Conservation (phyloP, 1,284 basidiomycete species). For the Inonotus hispidus region DNA sequence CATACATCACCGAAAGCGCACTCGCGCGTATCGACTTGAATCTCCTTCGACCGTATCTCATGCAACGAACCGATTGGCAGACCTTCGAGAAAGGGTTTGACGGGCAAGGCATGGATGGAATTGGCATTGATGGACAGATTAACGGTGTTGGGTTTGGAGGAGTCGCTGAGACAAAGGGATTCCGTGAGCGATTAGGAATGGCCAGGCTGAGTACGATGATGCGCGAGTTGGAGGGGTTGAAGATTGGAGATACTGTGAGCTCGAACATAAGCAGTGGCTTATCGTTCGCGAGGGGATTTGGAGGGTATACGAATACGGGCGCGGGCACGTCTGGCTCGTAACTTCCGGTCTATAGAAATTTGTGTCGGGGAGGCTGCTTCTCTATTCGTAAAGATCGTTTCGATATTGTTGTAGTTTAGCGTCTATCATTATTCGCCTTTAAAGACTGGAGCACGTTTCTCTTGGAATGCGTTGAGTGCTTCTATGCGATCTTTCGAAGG, state of each 20-base stretch:
- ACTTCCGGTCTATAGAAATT: conserved; percentile 19
- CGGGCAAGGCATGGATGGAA: conserved; percentile 41
- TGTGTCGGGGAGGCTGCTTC: background rate
- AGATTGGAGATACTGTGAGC: conserved; percentile 51
- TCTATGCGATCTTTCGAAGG: conserved; percentile 76
- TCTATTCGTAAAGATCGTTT: background rate
- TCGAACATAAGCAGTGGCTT: conserved; percentile 50
- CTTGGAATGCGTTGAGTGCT: conserved; percentile 84
- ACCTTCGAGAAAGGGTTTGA: conserved; percentile 74
- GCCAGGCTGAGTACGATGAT: conserved; percentile 72
- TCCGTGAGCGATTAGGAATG: conserved; percentile 65
- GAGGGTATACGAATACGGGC: conserved; percentile 7
- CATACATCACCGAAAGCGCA: conserved; percentile 89
- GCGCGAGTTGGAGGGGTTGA: conserved; percentile 72
- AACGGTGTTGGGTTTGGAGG: conserved; percentile 25
- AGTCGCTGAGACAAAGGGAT: conserved; percentile 37
- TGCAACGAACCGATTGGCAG: conserved; percentile 86
- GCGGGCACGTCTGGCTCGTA: conserved; percentile 30
- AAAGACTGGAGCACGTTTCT: conserved; percentile 82
- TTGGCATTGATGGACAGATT: conserved; percentile 26
- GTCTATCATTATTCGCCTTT: conserved; percentile 60
- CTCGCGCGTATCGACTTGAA: conserved; percentile 86
- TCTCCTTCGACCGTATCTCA: conserved; percentile 87
- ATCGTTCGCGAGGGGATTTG: conserved; percentile 34
- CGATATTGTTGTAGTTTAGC: conserved; percentile 24